Evolutionary conservation across 805 yeast genomes (phyloP).

Genomic region (Kluyveromyces siamensis): DNA sequence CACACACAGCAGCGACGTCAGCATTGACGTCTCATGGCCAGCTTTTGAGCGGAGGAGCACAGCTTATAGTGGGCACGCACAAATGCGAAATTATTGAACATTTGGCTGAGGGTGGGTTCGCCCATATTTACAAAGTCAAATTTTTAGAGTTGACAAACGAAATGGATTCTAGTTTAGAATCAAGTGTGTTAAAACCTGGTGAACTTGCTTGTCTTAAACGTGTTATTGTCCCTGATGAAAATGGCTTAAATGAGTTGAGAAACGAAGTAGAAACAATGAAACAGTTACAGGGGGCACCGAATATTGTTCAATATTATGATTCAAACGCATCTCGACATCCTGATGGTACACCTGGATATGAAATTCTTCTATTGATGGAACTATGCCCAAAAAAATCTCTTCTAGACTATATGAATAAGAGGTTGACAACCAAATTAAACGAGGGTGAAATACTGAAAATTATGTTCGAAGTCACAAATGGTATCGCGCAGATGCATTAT

Average conservation of each 20-base stretch:
- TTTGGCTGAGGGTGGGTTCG: conserved; percentile 70
- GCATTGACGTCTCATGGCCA: not conserved
- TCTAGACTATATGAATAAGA: conserved; percentile 82
- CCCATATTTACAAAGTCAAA: conserved; percentile 63
- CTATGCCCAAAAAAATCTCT: conserved; percentile 81
- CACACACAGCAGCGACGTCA: conserved; percentile 2
- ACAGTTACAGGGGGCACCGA: conserved; percentile 42
- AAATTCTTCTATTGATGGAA: conserved; percentile 89
- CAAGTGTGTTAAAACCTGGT: conserved; percentile 32
- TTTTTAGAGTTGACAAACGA: conserved; percentile 29
- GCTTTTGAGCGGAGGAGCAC: conserved; percentile 38
- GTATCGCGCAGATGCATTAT: conserved; percentile 79
- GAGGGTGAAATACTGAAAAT: conserved; percentile 75
- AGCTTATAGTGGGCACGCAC: conserved; percentile 55
- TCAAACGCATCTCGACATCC: conserved; percentile 57
- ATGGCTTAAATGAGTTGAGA: conserved; percentile 54
- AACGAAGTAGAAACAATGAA: conserved; percentile 78
- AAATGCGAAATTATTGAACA: conserved; percentile 44
- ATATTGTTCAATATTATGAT: conserved; percentile 63
- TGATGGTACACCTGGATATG: conserved; percentile 46
- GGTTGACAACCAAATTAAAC: conserved; percentile 66
- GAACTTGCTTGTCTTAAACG: conserved; percentile 62
- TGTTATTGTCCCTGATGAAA: conserved; percentile 63
- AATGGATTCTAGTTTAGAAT: conserved; percentile 10
- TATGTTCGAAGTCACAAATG: conserved; percentile 72